These are phyloP conservation scores for Cutaneotrichosporon cavernicola DNA, from an alignment of 1,284 basidiomycete species.

Conservation along the genomic window DNA sequence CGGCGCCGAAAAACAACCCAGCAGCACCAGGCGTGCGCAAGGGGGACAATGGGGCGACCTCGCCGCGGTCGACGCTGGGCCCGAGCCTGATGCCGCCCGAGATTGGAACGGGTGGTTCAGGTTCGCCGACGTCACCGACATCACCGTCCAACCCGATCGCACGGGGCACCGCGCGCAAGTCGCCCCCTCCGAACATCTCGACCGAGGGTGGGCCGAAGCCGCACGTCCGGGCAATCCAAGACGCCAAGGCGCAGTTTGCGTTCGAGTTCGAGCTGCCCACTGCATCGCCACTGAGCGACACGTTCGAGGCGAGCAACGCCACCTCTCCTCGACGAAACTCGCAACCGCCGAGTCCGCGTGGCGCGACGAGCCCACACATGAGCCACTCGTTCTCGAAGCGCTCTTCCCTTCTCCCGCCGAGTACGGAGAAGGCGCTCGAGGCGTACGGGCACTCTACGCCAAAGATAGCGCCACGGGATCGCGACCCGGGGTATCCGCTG, in stretches of 20 bases:
- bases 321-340: constrained; percentile 28
- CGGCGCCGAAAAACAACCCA: background rate
- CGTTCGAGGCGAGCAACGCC: constrained; percentile 43
- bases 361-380: constrained; percentile 49
- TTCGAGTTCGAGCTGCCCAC: constrained; percentile 54
- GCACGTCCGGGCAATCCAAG: constrained; percentile 3
- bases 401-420: constrained; percentile 49
- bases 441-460: constrained; percentile 24
- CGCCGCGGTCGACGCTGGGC: constrained; percentile 7
- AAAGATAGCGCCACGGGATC: constrained; percentile 8
- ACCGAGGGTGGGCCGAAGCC: constrained; percentile 23
- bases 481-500: constrained; percentile 40
- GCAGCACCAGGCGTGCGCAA: constrained; percentile 6
- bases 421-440: constrained; percentile 47
- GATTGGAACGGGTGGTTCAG: constrained; percentile 7
- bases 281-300: constrained; percentile 50
- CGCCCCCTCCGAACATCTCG: constrained; percentile 39
- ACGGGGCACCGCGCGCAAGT: constrained; percentile 27
- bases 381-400: constrained; percentile 51
- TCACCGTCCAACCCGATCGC: constrained; percentile 5
- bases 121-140: constrained; percentile 11
- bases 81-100: constrained; percentile 23
- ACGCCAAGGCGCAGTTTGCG: constrained; percentile 27
- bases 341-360: constrained; percentile 39
- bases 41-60: background rate